phyloP scores from a whole-genome alignment of 441 rosid species.

The Gossypium gossypioides region DNA sequence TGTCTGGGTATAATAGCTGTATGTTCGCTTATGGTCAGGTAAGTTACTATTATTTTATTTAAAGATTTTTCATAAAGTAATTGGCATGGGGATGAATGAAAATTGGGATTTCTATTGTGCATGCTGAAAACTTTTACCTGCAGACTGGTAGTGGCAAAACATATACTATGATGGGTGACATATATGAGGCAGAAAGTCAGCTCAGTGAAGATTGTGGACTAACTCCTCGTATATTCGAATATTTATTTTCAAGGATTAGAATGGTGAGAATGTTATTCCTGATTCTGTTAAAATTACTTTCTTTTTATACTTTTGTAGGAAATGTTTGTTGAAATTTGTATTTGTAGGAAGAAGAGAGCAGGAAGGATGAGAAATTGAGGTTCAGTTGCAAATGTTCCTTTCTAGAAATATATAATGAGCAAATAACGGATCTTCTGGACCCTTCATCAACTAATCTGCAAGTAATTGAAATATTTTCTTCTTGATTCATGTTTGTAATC shows the following conservation, averaged over 20 bases:
- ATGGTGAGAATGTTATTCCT: conserved; percentile 28
- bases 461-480: conserved; percentile 31
- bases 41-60: conserved; percentile 9
- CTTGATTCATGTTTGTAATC: conserved; percentile 11
- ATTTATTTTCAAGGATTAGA: conserved; percentile 66
- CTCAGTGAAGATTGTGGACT: conserved; percentile 67
- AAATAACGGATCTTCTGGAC: conserved; percentile 79
- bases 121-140: conserved; percentile 16
- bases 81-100: not conserved
- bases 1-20: conserved; percentile 89
- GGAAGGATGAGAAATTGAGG: conserved; percentile 60
- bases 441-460: conserved; percentile 86
- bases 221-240: conserved; percentile 78
- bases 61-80: not conserved
- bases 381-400: conserved; percentile 91
- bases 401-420: conserved; percentile 91
- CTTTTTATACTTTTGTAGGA: not conserved
- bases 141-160: conserved; percentile 99
- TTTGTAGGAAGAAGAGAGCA: conserved; percentile 71
- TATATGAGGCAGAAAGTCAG: conserved; percentile 44
- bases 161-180: conserved; percentile 90
- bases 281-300: not conserved
- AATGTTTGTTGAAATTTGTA: conserved; percentile 10
- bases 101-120: not conserved
- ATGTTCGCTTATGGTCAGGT: conserved; percentile 97